These are phyloP conservation scores for Fusarium sarcochroum DNA, from an alignment of 2,329 filamentous ascomycete species.

Conservation along the genomic window DNA sequence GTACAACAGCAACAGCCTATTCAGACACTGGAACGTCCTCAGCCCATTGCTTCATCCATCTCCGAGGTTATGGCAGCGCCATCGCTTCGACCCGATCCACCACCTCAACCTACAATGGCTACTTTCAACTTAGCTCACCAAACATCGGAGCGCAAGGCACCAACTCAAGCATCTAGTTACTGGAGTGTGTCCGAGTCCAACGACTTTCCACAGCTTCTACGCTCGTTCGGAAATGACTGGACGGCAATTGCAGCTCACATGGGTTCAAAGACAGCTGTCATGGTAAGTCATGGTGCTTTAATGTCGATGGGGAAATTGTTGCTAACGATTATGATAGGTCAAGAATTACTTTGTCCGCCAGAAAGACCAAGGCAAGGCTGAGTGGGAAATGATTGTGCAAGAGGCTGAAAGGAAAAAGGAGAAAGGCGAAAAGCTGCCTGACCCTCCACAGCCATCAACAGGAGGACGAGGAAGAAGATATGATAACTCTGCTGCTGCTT, in stretches of 20 bases:
- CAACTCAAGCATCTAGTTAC: constrained; percentile 80
- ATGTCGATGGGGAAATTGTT: not conserved
- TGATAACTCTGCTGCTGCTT: constrained; percentile 55
- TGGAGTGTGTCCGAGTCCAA: constrained; percentile 88
- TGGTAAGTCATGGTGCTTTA: constrained; percentile 69
- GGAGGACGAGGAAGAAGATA: constrained; percentile 66
- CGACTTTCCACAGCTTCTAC: constrained; percentile 80
- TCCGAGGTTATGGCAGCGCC: constrained; percentile 70
- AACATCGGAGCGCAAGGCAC: constrained; percentile 64
- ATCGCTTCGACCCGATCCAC: constrained; percentile 68
- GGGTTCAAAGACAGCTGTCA: constrained; percentile 88
- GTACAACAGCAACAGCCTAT: constrained; percentile 50
- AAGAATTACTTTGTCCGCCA: constrained; percentile 78
- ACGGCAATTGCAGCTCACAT: constrained; percentile 81
- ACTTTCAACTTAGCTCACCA: constrained; percentile 65
- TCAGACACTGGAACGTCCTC: constrained; percentile 54
- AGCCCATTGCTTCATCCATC: constrained; percentile 56
- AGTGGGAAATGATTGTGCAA: constrained; percentile 72
- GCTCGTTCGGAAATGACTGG: constrained; percentile 85
- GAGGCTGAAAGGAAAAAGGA: constrained; percentile 71
- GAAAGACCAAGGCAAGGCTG: constrained; percentile 70
- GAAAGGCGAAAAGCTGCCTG: constrained; percentile 71
- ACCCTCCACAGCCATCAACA: constrained; percentile 70
- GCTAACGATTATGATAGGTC: constrained; percentile 61
- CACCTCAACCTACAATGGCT: constrained; percentile 62